These are phyloP conservation scores for Fusarium redolens DNA, from an alignment of 2,329 filamentous ascomycete genomes.

Conservation along the genomic window DNA sequence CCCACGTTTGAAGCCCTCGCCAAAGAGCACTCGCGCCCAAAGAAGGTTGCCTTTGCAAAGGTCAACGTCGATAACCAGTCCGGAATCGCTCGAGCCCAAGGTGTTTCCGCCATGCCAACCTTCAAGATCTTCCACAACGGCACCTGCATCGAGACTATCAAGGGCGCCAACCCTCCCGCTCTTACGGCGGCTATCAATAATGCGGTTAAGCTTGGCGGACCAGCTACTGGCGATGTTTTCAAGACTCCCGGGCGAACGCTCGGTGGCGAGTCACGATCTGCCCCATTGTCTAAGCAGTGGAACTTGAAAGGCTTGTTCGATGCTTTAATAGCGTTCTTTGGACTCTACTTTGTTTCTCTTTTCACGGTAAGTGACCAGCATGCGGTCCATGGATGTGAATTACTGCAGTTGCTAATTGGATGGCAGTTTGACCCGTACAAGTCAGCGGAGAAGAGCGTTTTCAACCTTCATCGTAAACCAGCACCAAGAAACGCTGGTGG, in stretches of 20 bases:
- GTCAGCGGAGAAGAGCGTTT: conserved; percentile 68
- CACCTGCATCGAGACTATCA: conserved; percentile 77
- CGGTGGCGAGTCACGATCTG: conserved; percentile 53
- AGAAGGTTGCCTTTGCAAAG: conserved; percentile 89
- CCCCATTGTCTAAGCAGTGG: conserved; percentile 24
- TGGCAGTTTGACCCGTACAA: conserved; percentile 70
- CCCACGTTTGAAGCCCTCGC: conserved; percentile 89
- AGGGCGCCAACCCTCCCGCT: conserved; percentile 81
- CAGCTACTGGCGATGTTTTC: conserved; percentile 61
- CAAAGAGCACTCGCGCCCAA: conserved; percentile 80
- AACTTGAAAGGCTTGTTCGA: conserved; percentile 61
- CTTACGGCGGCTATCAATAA: conserved; percentile 82
- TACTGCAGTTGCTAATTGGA: conserved; percentile 39
- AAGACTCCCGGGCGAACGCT: conserved; percentile 68
- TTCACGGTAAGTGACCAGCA: conserved; percentile 62
- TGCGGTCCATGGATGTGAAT: neutral
- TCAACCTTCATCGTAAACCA: conserved; percentile 61
- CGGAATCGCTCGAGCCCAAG: conserved; percentile 80
- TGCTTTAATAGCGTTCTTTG: conserved; percentile 65
- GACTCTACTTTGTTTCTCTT: conserved; percentile 71
- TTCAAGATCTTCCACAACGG: conserved; percentile 90
- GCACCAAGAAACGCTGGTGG: conserved; percentile 44
- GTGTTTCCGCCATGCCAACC: conserved; percentile 89
- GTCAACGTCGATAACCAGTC: conserved; percentile 89
- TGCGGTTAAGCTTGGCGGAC: conserved; percentile 65